Base-by-base conservation (phyloP, 768 basidiomycete genomes). In the Lentinula lateritia region DNA sequence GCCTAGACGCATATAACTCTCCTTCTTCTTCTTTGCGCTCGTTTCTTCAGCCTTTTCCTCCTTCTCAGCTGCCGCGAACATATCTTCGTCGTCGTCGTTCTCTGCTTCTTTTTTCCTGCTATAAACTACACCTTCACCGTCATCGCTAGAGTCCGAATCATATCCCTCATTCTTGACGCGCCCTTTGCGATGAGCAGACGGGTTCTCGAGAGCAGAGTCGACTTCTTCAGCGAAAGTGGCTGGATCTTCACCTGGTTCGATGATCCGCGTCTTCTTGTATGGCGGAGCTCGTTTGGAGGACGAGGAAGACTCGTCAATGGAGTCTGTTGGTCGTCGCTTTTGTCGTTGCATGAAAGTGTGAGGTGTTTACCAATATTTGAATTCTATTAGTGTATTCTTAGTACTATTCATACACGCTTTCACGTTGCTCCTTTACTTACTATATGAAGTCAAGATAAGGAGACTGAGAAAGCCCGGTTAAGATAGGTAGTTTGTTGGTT, bases 141-240 rank as follows among this genome's bases (percentile, higher is more conserved):
- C 95, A 69, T 96, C 93, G 61, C 86, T 94, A 2, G 94, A 95
- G 74, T 97, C 95, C 1, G 92, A 93, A 12, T 95, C 93, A 71
- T 97, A 98, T 15, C 95, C 82, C 58, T 93, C 93, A 16, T 82
- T 88, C 69, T 89, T 90, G 62, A 97, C 85, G 50, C 85, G 84
- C 20, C 91, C 87, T 70, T 85, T 88, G 16, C 88, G 83, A 62
- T 76, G 77, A 23, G 78, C 78, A 10, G 82, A 80, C 4, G 87
- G 83, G 65, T 79, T 77, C 72, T 93, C 92, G 61, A 93, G 84
- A 0, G 86, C 80, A 3, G 80, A 80, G 63, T 92, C 89, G 46
- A 93, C 89, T 66, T 93, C 81, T 65, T 92, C 89, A 3, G 84
- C 88, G 72, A 93, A 93, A 66, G 84, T 84, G 41, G 77, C 74